Base-by-base conservation (phyloP, 2,329 filamentous ascomycete genomes). In the Fusarium clavum region DNA sequence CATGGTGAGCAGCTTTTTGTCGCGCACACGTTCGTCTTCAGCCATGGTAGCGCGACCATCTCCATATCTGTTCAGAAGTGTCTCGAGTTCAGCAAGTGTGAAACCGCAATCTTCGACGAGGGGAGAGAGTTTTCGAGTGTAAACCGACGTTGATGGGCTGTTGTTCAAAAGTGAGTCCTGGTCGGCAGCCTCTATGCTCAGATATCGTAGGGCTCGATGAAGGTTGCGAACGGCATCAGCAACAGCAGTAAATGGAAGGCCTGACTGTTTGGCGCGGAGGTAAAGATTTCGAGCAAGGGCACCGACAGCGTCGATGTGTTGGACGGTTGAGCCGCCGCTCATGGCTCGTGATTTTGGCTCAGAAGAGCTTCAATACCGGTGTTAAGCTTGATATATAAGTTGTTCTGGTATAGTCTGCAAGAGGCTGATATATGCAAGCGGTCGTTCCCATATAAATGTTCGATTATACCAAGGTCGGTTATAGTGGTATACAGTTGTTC, bases 161-260 rank as follows among this genome's bases (percentile, higher is more conserved):
- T 76, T 76, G 78, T 86, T 86, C 18, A 91, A 80, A 13, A 85
- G 79, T 12, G 88, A 90, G 70, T 86, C 85, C 2, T 82, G 81
- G 70, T 88, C 87, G 67, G 86, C 83, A 41, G 84, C 83, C 78
- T 90, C 88, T 67, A 84, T 81, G 57, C 86, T 87, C 27, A 91
- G 80, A 71, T 90, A 85, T 57, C 86, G 85, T 9, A 91, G 80
- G 14, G 85, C 84, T 8, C 83, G 83, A 70, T 90, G 85, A 43
- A 91, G 80, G 45, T 81, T 81, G 57, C 84, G 84, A 41, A 90
- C 83, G 38, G 84, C 83, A 16, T 78, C 75, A 16, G 86, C 82
- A 48, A 87, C 81, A 46, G 85, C 82, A 57, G 81, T 81, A 61
- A 88, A 86, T 44, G 85, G 81, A 5, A 84, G 82, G 27, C 82